These are phyloP conservation scores for Ustanciosporium gigantosporum DNA, from an alignment of 1,284 basidiomycete genomes.

Conservation along the genomic window DNA sequence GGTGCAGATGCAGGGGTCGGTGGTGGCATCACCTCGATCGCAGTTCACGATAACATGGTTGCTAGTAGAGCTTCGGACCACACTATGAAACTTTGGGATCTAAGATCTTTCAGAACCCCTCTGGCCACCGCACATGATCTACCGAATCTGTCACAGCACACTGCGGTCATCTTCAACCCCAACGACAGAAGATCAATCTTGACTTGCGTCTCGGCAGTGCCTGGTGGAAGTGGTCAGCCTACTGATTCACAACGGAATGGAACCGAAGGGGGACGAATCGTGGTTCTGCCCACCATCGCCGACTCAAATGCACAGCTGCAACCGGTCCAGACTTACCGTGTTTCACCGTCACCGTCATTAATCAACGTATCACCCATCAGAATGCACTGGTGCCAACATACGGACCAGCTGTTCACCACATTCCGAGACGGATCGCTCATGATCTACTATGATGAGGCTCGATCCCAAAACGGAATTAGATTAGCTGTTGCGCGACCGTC, in stretches of 20 bases:
- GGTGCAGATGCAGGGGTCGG: no score
- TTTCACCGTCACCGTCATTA: neutral
- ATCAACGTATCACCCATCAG: constrained; percentile 11
- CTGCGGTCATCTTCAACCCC: constrained; percentile 83
- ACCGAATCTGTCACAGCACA: constrained; percentile 81
- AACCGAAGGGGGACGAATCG: constrained; percentile 21
- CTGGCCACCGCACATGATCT: constrained; percentile 70
- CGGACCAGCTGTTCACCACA: constrained; percentile 54
- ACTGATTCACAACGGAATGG: neutral
- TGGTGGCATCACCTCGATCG: no score
- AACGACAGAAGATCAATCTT: constrained; percentile 84
- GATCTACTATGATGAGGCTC: constrained; percentile 84
- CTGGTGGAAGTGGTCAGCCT: neutral
- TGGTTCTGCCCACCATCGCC: constrained; percentile 18
- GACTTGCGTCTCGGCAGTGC: constrained; percentile 67
- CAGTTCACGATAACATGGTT: constrained; percentile 77
- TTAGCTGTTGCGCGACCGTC: constrained; percentile 69
- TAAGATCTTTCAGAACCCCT: constrained; percentile 83
- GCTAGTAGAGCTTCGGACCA: constrained; percentile 84
- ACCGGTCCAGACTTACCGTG: constrained; percentile 1
- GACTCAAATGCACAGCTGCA: constrained; percentile 19
- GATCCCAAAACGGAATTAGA: constrained; percentile 88
- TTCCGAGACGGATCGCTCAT: constrained; percentile 71
- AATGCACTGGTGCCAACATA: constrained; percentile 31
- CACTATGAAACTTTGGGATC: constrained; percentile 94